A percentile compares a stretch with the other conserved stretches of the same genome.
Conservation (phyloP, 2,329 filamentous ascomycete genomes). For the Mycocentrospora acerina region DNA sequence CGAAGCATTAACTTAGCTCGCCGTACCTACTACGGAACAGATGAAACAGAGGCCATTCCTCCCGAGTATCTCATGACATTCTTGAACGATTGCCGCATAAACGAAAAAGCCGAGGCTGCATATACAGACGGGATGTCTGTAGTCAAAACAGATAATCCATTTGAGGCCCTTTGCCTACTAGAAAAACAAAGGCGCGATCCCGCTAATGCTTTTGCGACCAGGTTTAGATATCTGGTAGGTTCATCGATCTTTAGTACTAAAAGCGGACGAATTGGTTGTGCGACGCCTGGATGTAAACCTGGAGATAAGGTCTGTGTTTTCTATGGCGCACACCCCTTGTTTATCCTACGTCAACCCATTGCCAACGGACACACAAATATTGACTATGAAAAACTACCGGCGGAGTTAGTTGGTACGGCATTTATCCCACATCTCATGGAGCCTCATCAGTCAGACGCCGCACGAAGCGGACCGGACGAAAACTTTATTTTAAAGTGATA, state of each 20-base stretch:
- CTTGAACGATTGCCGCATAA: neutral
- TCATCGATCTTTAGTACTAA: conserved; percentile 2
- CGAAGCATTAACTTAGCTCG: neutral
- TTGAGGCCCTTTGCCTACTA: no score
- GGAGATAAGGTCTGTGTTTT: conserved; percentile 4
- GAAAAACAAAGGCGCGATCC: no score
- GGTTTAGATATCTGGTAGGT: no score
- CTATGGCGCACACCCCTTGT: conserved; percentile 3
- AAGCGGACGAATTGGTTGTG: conserved; percentile 2
- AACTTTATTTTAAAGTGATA: neutral
- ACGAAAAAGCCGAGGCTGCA: neutral
- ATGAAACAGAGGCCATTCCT: neutral
- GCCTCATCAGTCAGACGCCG: conserved; percentile 4
- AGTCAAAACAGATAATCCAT: neutral
- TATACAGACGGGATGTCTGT: neutral
- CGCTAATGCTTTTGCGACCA: no score
- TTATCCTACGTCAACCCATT: neutral
- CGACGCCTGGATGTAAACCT: conserved; percentile 1
- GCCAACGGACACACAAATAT: neutral
- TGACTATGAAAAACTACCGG: neutral
- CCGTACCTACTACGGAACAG: neutral
- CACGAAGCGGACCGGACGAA: conserved; percentile 2
- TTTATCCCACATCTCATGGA: conserved; percentile 6
- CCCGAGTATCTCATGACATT: conserved; percentile 2
- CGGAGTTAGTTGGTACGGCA: conserved; percentile 1